Conservation (phyloP, 1,284 basidiomycete genomes). For the Nidula niveotomentosa region DNA sequence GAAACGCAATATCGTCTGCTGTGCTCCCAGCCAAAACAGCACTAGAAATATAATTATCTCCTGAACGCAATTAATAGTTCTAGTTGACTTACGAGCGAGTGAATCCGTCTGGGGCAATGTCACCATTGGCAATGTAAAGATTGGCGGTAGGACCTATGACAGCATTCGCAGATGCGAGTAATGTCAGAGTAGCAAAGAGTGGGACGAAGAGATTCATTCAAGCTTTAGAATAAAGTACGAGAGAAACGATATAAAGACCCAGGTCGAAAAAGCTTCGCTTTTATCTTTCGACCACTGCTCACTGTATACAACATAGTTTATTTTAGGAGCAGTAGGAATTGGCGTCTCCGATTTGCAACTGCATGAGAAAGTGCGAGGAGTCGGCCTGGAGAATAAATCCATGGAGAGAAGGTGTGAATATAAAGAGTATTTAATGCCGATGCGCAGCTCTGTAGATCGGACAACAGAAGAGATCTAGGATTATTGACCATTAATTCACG, state of each 20-base stretch:
- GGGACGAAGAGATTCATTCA: not conserved
- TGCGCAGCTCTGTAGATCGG: no score
- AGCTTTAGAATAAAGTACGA: not conserved
- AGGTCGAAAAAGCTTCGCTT: no score
- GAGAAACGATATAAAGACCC: no score
- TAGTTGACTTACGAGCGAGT: slow-evolving; percentile 12
- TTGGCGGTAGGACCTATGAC: slow-evolving; percentile 15
- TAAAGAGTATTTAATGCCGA: no score
- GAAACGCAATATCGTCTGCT: not conserved
- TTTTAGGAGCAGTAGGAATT: not conserved
- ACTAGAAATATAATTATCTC: not conserved
- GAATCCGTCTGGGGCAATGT: slow-evolving; percentile 19
- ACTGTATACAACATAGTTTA: not conserved
- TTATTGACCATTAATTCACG: no score
- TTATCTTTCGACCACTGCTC: no score
- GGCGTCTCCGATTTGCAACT: not conserved
- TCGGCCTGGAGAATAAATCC: no score
- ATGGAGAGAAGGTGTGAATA: no score
- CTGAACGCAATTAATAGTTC: not conserved
- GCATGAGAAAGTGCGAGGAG: not conserved
- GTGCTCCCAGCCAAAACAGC: not conserved
- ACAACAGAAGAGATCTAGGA: no score
- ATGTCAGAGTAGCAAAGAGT: not conserved
- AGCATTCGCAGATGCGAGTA: not conserved
- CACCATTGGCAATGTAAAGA: slow-evolving; percentile 14